Base-by-base conservation (phyloP, 495 filamentous ascomycete genomes). In the Talaromyces trachyspermus region DNA sequence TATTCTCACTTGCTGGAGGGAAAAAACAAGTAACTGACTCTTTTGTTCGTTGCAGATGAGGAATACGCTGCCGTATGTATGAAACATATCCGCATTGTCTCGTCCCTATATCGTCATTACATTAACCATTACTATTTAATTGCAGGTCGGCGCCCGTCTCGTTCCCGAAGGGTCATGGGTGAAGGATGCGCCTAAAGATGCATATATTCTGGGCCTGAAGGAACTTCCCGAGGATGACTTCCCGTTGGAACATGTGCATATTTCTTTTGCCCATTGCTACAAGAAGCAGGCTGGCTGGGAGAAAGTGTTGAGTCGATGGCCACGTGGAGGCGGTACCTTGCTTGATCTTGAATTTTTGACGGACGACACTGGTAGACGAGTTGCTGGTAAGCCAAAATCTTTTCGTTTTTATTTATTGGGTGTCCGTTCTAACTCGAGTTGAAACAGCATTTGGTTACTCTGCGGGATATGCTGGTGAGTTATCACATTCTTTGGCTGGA, bases 311-410 rank as follows among this genome's bases (percentile, higher is more conserved):
- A 76, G 80, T 45, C 76, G 91, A 36, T 97, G 90, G 69, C 76
- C 85, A 6, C 75, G 83, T 23, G 92, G 90, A 24, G 84, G 83
- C 37, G 91, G 91, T 41, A 85, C 78, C 7, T 79, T 98, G 19
- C 76, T 89, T 37, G 91, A 98, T 55, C 74, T 98, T 46, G 91
- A 98, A 60, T 96, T 96, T 65, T 70, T 96, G n/a, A 78, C 80
- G 14, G 86, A 95, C 53, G 77, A 77, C 25, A 73, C 60, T 37
- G 85, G 87, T n/a, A 74, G 88, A 38, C 74, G 91, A 59, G 86
- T 97, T 33, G 89, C 90, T 54, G 70, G 65, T 69, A 46, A 52
- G 64, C 33, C 17, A 3, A 11, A 9, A 39, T 14, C 5, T 24
- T 35, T 27, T 22, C n/a, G 10, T 29, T 29, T 15, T 14, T 76